These are phyloP conservation scores for Yamadazyma atlantica DNA, from an alignment of 1,139 yeast genomes.

Conservation along the genomic window DNA sequence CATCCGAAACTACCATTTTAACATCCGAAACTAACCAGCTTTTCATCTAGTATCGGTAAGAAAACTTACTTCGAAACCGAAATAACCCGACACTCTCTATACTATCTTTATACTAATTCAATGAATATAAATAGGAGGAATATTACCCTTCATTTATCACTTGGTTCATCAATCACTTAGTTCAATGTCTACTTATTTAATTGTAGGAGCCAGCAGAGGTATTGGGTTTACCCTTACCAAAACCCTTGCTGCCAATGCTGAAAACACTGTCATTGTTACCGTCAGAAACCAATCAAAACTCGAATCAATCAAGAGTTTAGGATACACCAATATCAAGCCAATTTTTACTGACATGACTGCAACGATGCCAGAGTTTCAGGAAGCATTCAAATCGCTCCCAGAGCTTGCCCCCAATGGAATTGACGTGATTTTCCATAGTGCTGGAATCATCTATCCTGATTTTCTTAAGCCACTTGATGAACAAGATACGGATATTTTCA, in stretches of 20 bases:
- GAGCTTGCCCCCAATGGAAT: slow-evolving; percentile 3
- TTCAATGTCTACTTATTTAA: slow-evolving; percentile 9
- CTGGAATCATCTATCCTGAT: slow-evolving; percentile 11
- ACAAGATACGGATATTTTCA: slow-evolving; percentile 6
- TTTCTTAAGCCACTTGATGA: slow-evolving; percentile 4
- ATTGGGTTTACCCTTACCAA: slow-evolving; percentile 18
- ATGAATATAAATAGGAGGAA: too few species aligned
- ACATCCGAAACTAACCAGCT: too few species aligned
- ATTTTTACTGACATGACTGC: background rate
- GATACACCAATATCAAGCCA: background rate
- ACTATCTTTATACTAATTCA: too few species aligned
- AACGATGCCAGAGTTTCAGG: background rate
- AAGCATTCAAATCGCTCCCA: background rate
- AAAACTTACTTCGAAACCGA: too few species aligned
- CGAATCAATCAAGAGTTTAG: background rate
- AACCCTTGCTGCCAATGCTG: slow-evolving; percentile 9
- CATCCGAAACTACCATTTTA: too few species aligned
- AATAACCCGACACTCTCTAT: too few species aligned
- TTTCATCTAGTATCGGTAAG: too few species aligned
- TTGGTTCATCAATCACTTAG: too few species aligned
- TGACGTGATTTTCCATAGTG: slow-evolving; percentile 18
- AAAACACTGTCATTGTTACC: slow-evolving; percentile 5
- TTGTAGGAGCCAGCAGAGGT: slow-evolving; percentile 24
- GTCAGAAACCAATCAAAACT: background rate
- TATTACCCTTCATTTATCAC: too few species aligned